A percentile compares a stretch with the other conserved stretches of the same genome.
Conservation (phyloP, 495 filamentous ascomycete species). For the Tetracladium marchalianum region DNA sequence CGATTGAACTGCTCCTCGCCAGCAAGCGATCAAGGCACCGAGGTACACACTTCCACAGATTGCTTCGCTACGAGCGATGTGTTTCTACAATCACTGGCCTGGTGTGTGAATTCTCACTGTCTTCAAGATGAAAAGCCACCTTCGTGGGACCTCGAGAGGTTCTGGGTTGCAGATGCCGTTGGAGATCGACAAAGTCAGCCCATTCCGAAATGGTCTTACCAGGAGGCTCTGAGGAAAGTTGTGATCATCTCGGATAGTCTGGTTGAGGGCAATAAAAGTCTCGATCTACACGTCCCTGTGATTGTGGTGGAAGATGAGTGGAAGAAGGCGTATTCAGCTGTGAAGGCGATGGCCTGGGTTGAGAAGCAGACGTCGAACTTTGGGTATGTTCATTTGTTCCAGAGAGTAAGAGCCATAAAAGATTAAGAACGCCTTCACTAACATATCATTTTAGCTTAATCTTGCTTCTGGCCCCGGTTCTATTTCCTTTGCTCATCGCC, state of each 20-base stretch:
- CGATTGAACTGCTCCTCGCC: conserved; percentile 23
- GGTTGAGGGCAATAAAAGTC: too few species aligned
- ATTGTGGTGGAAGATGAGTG: too few species aligned
- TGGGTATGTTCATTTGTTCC: too few species aligned
- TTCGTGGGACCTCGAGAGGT: conserved; percentile 22
- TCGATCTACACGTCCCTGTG: too few species aligned
- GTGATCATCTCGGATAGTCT: background rate
- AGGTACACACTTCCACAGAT: conserved; percentile 12
- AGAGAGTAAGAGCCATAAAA: too few species aligned
- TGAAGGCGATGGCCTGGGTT: too few species aligned
- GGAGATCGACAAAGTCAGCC: conserved; percentile 9
- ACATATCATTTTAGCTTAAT: too few species aligned
- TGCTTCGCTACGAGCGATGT: conserved; percentile 26
- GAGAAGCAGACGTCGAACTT: too few species aligned
- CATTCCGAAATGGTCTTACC: conserved; percentile 14
- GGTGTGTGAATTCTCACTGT: conserved; percentile 26
- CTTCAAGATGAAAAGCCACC: conserved; percentile 1
- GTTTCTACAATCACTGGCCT: conserved; percentile 27
- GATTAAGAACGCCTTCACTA: too few species aligned
- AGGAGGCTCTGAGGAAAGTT: background rate
- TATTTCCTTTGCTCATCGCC: too few species aligned
- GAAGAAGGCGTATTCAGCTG: too few species aligned
- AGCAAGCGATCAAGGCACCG: background rate
- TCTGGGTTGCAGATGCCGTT: conserved; percentile 21
- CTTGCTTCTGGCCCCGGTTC: too few species aligned